Conservation (phyloP, 768 basidiomycete species). For the Boletus eberwhitei region DNA sequence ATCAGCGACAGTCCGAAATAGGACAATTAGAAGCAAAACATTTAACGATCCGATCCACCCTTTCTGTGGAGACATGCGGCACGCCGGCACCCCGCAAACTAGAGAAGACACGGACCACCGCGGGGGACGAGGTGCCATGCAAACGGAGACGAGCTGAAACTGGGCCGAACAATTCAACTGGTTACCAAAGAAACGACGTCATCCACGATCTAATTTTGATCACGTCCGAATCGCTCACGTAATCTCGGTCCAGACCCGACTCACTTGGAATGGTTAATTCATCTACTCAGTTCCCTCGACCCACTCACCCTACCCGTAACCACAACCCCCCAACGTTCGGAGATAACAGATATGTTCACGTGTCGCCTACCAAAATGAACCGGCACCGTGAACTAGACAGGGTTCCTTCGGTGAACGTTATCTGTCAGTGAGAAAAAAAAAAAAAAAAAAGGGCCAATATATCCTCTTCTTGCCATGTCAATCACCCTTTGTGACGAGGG, state of each 20-base stretch:
- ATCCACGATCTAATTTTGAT: constrained; percentile 11
- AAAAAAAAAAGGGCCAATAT: too few relatives aligned
- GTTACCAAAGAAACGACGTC: constrained; percentile 29
- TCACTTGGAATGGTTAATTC: not conserved
- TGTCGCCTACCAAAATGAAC: constrained; percentile 1
- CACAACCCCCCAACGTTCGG: constrained; percentile 26
- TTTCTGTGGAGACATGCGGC: not conserved
- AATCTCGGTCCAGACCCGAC: not conserved
- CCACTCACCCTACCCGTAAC: constrained; percentile 15
- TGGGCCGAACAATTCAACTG: not conserved
- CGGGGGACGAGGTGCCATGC: constrained; percentile 2
- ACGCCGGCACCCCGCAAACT: too few relatives aligned
- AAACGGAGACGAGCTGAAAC: constrained; percentile 16
- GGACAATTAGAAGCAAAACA: constrained; percentile 1
- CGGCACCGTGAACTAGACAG: constrained; percentile 7
- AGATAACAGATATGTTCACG: constrained; percentile 19
- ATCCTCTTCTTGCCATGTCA: too few relatives aligned
- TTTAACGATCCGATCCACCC: constrained; percentile 23
- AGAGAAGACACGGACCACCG: too few relatives aligned
- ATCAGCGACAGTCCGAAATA: not conserved
- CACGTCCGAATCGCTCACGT: too few relatives aligned
- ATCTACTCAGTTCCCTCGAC: not conserved
- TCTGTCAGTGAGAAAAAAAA: constrained; percentile 4
- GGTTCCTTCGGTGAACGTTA: not conserved
- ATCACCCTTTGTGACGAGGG: too few relatives aligned